These are phyloP conservation scores for Podospora australis DNA, from an alignment of 495 filamentous ascomycete genomes.

Conservation along the genomic window DNA sequence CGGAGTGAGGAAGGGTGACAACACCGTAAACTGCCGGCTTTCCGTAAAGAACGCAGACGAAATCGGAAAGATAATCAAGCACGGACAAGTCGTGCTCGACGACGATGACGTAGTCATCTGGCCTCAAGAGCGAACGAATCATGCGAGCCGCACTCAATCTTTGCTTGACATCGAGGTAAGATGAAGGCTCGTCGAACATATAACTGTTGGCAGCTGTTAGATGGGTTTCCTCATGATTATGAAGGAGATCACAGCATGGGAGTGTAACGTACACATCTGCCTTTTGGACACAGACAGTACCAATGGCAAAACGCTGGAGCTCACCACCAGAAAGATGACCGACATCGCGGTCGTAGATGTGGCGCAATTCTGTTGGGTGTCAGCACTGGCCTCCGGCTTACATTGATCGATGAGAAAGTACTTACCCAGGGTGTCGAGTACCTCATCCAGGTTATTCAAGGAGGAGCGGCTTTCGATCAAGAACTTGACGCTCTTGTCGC, in stretches of 20 bases:
- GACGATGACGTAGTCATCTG: conserved; percentile 93
- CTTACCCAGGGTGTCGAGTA: conserved; percentile 66
- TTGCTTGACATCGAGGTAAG: conserved; percentile 96
- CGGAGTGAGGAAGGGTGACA: conserved; percentile 91
- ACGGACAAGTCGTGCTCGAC: conserved; percentile 99
- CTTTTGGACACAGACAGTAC: conserved; percentile 88
- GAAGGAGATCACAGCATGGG: too few relatives aligned
- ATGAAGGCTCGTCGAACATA: conserved; percentile 99
- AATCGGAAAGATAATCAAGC: conserved; percentile 96
- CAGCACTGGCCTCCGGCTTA: conserved; percentile 14
- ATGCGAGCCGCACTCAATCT: conserved; percentile 85
- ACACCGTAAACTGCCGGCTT: conserved; percentile 95
- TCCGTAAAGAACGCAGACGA: conserved; percentile 94
- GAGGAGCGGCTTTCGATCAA: conserved; percentile 68
- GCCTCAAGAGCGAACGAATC: conserved; percentile 79
- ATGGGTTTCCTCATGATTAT: not conserved
- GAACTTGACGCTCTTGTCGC: conserved; percentile 66
- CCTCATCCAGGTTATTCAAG: conserved; percentile 76
- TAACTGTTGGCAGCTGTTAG: conserved; percentile 39
- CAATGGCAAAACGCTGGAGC: conserved; percentile 95
- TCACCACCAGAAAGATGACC: conserved; percentile 90
- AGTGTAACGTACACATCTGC: conserved; percentile 82
- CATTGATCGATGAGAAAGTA: too few relatives aligned
- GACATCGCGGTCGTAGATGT: conserved; percentile 84
- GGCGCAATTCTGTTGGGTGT: conserved; percentile 59